A percentile compares a stretch with the other conserved stretches of the same genome.
These are phyloP conservation scores for Coemansia sp. DNA, from an alignment of 192 early-diverging fungal species.

Conservation along the genomic window DNA sequence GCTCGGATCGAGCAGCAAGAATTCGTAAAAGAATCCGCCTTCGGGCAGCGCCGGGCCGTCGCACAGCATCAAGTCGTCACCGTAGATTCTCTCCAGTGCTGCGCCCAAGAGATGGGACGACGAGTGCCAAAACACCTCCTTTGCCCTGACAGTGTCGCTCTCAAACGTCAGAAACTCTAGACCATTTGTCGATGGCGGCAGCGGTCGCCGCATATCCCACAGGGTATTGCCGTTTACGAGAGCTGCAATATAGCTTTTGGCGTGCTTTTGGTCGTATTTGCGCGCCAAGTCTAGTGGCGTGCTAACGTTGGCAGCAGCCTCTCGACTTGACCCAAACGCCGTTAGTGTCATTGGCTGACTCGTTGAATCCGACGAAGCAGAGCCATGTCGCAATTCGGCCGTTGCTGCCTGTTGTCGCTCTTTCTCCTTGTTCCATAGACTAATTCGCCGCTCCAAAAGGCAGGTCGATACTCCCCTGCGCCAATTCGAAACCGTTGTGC, in stretches of 20 bases:
- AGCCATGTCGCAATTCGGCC: not conserved
- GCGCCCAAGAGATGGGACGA: conserved; percentile 74
- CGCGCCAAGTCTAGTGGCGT: conserved; percentile 61
- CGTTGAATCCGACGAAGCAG: not conserved
- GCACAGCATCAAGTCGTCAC: conserved; percentile 67
- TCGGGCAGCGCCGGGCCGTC: conserved; percentile 71
- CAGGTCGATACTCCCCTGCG: conserved; percentile 14
- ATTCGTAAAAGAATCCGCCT: conserved; percentile 83
- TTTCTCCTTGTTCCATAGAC: conserved; percentile 25
- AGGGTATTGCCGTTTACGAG: conserved; percentile 51
- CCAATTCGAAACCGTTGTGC: not conserved
- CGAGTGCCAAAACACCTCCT: conserved; percentile 67
- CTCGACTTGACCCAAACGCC: not conserved
- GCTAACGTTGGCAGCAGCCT: conserved; percentile 8
- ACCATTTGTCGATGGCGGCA: conserved; percentile 26
- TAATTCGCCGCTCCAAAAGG: conserved; percentile 14
- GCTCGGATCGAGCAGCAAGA: conserved; percentile 56
- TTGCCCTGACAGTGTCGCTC: conserved; percentile 42
- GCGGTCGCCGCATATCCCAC: conserved; percentile 61
- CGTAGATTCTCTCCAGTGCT: conserved; percentile 71
- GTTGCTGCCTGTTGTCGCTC: conserved; percentile 18
- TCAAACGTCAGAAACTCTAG: conserved; percentile 55
- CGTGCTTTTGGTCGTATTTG: conserved; percentile 43
- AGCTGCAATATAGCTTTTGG: conserved; percentile 57
- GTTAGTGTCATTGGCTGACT: not conserved